A percentile compares a stretch with the other conserved stretches of the same genome.
These are phyloP conservation scores for Lyophyllum shimeji DNA, from an alignment of 768 basidiomycete genomes.

Conservation along the genomic window DNA sequence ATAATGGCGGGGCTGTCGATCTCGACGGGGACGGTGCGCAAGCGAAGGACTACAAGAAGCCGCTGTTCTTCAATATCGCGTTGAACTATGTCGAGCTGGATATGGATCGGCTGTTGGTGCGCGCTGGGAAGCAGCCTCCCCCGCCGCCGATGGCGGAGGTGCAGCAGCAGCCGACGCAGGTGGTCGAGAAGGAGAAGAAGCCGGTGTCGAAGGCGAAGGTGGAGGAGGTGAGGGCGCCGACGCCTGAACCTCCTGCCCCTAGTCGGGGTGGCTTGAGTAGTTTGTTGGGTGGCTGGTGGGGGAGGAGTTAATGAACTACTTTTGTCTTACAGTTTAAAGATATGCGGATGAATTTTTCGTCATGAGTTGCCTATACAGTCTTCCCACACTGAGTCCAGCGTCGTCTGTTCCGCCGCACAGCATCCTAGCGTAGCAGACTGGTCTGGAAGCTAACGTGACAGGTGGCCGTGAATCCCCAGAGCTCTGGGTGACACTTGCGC, in stretches of 20 bases:
- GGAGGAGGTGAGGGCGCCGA: slow-evolving; percentile 50
- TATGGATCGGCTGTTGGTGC: slow-evolving; percentile 70
- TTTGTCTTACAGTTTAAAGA: not conserved
- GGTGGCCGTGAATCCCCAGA: no score
- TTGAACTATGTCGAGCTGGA: slow-evolving; percentile 90
- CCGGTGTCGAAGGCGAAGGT: slow-evolving; percentile 51
- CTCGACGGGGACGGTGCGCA: slow-evolving; percentile 37
- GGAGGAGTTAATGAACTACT: slow-evolving; percentile 32
- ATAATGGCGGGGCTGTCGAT: slow-evolving; percentile 63
- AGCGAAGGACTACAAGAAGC: slow-evolving; percentile 66
- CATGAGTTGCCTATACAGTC: no score
- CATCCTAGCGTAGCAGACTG: no score
- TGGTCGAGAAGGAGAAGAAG: slow-evolving; percentile 44
- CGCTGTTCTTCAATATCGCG: slow-evolving; percentile 91
- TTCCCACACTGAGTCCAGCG: no score
- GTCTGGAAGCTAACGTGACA: no score
- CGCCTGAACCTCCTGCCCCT: slow-evolving; percentile 48
- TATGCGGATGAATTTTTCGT: no score
- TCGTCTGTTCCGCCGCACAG: no score
- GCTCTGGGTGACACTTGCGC: no score
- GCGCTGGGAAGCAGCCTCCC: slow-evolving; percentile 60
- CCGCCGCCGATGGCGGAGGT: slow-evolving; percentile 20
- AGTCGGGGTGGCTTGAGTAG: slow-evolving; percentile 58
- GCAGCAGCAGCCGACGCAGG: slow-evolving; percentile 21
- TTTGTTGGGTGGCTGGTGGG: slow-evolving; percentile 86